A percentile compares a stretch with the other conserved stretches of the same genome.
Evolutionary conservation across 2,329 filamentous ascomycete genomes (phyloP).

Genomic region (Arthrobotrys pseudoclavata): DNA sequence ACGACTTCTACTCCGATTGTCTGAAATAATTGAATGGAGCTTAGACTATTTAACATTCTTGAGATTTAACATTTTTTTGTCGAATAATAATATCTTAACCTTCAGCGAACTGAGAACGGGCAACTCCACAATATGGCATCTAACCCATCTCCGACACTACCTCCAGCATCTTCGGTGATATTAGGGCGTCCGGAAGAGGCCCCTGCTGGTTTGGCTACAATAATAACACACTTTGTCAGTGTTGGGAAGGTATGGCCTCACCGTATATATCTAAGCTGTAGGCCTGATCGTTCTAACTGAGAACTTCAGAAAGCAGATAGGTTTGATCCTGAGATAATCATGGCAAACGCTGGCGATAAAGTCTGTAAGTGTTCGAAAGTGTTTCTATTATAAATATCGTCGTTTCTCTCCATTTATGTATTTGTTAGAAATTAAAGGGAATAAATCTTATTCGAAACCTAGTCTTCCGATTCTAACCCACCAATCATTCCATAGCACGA

Average conservation of each 20-base stretch:
- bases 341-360: conserved; percentile 69
- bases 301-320: conserved; percentile 63
- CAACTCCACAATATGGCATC: conserved; percentile 10
- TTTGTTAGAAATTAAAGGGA: neutral
- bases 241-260: conserved; percentile 60
- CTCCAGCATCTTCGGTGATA: conserved; percentile 44
- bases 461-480: conserved; percentile 75
- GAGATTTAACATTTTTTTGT: too few species aligned
- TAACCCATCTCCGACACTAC: conserved; percentile 46
- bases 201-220: conserved; percentile 28
- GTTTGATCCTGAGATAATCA: conserved; percentile 66
- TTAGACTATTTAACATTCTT: too few species aligned
- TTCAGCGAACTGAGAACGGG: neutral
- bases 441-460: neutral
- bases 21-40: too few species aligned
- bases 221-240: conserved; percentile 57
- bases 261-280: neutral
- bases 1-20: too few species aligned
- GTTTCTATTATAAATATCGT: neutral
- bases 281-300: neutral
- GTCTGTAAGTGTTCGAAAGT: conserved; percentile 66
- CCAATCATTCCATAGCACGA: conserved; percentile 75
- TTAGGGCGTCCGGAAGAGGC: conserved; percentile 27
- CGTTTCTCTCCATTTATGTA: neutral
- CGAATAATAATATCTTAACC: neutral